A percentile compares a stretch with the other conserved stretches of the same genome.
Evolutionary conservation across 768 basidiomycete genomes (phyloP).

Genomic region (Mrakia hoshinonis): DNA sequence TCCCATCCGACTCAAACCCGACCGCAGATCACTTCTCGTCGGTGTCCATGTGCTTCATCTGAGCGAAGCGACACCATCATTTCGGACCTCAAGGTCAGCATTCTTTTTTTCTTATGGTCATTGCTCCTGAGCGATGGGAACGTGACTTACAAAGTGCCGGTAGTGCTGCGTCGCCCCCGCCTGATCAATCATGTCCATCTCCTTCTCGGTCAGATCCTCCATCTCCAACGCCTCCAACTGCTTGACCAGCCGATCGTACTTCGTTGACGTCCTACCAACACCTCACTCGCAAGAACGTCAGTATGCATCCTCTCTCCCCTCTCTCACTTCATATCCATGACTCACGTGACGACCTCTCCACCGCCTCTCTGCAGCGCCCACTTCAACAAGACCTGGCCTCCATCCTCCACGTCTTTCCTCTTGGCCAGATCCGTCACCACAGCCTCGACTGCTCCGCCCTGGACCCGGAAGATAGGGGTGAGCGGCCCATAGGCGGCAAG

Average conservation of each 20-base stretch:
- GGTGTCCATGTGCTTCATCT: conserved; percentile 28
- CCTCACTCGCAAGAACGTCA: not conserved
- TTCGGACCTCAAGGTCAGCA: not conserved
- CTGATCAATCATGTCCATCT: conserved; percentile 28
- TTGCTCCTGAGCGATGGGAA: not conserved
- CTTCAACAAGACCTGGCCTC: conserved; percentile 12
- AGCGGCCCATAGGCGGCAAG: conserved; percentile 36
- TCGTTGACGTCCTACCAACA: conserved; percentile 27
- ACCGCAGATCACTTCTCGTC: too few relatives aligned
- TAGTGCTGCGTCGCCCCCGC: conserved; percentile 28
- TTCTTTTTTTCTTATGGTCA: too few relatives aligned
- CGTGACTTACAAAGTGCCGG: conserved; percentile 14
- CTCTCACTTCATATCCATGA: too few relatives aligned
- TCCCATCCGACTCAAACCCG: too few relatives aligned
- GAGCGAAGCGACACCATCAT: not conserved
- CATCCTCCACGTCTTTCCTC: not conserved
- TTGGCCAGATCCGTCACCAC: conserved; percentile 6
- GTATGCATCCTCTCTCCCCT: too few relatives aligned
- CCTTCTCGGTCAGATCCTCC: conserved; percentile 23
- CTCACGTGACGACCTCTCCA: conserved; percentile 25
- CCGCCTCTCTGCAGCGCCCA: conserved; percentile 20
- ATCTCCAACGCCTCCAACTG: conserved; percentile 11
- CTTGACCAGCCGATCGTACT: conserved; percentile 26
- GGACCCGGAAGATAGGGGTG: conserved; percentile 30
- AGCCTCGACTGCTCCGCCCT: conserved; percentile 16